A percentile compares a stretch with the other conserved stretches of the same genome.
These are phyloP conservation scores for Thielaviopsis ethacetica DNA, from an alignment of 2,329 filamentous ascomycete genomes.

Conservation along the genomic window DNA sequence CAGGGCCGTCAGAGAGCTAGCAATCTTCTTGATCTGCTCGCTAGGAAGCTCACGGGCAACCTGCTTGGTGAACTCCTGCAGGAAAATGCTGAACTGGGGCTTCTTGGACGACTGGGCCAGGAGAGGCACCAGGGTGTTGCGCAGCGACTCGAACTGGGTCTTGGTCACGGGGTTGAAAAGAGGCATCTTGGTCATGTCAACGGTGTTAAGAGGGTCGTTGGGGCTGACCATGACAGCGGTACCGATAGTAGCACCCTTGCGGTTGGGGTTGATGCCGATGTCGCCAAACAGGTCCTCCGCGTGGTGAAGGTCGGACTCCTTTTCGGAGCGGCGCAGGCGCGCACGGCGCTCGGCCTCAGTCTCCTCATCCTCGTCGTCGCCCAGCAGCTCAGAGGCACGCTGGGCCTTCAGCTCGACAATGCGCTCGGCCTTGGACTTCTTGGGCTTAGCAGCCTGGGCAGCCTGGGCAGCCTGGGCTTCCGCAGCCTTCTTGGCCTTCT, in stretches of 20 bases:
- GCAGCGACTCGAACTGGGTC: slow-evolving; percentile 66
- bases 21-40: slow-evolving; percentile 92
- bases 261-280: slow-evolving; percentile 48
- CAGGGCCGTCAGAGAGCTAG: slow-evolving; percentile 71
- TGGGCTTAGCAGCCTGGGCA: slow-evolving; percentile 77
- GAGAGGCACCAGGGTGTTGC: slow-evolving; percentile 63
- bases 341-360: slow-evolving; percentile 56
- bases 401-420: slow-evolving; percentile 61
- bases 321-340: slow-evolving; percentile 61
- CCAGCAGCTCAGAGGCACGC: slow-evolving; percentile 36
- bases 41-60: slow-evolving; percentile 75
- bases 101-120: slow-evolving; percentile 65
- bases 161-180: slow-evolving; percentile 86
- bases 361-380: slow-evolving; percentile 44
- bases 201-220: slow-evolving; percentile 56
- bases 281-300: slow-evolving; percentile 81
- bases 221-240: slow-evolving; percentile 52
- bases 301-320: slow-evolving; percentile 77
- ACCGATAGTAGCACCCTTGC: slow-evolving; percentile 49
- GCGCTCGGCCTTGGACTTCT: slow-evolving; percentile 73
- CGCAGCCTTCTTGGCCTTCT: slow-evolving; percentile 77
- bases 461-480: slow-evolving; percentile 78
- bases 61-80: slow-evolving; percentile 80
- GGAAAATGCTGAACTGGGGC: slow-evolving; percentile 75
- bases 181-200: slow-evolving; percentile 65